A percentile compares a stretch with the other conserved stretches of the same genome.
Conservation (phyloP, 441 rosid genomes). For the Gossypium schwendimanii region DNA sequence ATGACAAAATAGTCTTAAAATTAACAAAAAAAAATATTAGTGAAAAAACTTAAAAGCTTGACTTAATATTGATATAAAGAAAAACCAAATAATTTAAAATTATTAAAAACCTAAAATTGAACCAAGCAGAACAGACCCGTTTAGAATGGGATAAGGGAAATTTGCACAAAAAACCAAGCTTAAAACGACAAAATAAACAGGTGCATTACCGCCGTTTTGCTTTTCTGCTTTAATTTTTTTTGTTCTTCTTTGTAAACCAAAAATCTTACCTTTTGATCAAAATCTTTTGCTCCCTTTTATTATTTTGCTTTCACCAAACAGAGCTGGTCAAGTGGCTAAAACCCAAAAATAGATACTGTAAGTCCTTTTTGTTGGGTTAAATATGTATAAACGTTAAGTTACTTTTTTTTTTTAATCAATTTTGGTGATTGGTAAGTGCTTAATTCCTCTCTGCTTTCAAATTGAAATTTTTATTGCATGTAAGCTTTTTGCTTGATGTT, state of each 20-base stretch:
- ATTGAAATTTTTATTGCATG: background rate
- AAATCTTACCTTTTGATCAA: background rate
- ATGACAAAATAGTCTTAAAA: background rate
- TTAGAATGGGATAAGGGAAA: background rate
- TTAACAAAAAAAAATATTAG: background rate
- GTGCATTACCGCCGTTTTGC: background rate
- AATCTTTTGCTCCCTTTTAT: background rate
- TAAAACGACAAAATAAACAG: background rate
- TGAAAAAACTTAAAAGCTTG: too few relatives aligned
- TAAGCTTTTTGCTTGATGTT: background rate
- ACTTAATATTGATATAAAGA: too few relatives aligned
- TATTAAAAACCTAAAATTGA: too few relatives aligned
- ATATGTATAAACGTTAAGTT: background rate
- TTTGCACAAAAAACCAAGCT: background rate
- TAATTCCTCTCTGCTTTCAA: background rate
- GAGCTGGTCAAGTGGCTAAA: background rate
- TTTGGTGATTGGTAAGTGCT: background rate
- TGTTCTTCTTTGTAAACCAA: background rate
- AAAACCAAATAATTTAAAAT: too few relatives aligned
- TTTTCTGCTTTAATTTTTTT: background rate
- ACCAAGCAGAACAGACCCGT: too few relatives aligned
- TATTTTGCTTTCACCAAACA: background rate
- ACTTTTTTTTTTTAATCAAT: background rate
- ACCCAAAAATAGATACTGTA: background rate
- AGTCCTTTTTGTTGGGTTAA: background rate